Base-by-base conservation (phyloP, 2,329 filamentous ascomycete species). In the Immersiporthe knoxdaviesiana region DNA sequence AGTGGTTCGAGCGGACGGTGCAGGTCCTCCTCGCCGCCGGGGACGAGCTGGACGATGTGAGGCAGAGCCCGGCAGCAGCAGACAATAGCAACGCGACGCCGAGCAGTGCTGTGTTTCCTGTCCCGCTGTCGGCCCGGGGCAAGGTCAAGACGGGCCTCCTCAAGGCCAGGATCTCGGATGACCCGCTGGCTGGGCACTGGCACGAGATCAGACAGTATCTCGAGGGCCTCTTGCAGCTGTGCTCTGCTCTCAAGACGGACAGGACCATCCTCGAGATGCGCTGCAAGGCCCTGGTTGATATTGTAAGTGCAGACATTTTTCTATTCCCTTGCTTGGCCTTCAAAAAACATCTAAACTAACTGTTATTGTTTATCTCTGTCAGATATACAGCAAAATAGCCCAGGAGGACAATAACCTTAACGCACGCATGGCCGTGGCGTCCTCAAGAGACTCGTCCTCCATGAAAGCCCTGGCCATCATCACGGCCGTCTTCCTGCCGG, bases 381-480 rank as follows among this genome's bases (percentile, higher is more conserved):
- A 81, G 80, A 83, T 84, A 69, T 84, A 83, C 76, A 82, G 79
- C 71, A 83, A 83, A 72, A 83, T 84, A 80, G 82, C 82, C 3
- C 82, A 84, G 71, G 82, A 84, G 69, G 82, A 84, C 73, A 84
- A 84, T 72, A 81, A 82, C 37, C 77, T 84, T 63, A 81, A 81
- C 65, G 79, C 79, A 4, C 75, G 79, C 21, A 81, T 81, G 79
- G 79, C 79, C 2, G 79, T 81, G 1, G 75, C 79, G 2, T 80
- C 79, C 2, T 78, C 78, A 1, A 77, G 79, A 21, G 82, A 84
- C 74, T 82, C 79, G 27, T 83, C 81, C 0, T 83, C 82, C 0
- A 84, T 84, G 81, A 84, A 84, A 58, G 82, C 82, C 1, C 75
- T 84, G 0, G 82, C 82, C 1, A 81, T 84, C 37, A 83, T 84